These are phyloP conservation scores for Pythium aristosporum DNA, from an alignment of 352 stramenopile species.

Conservation along the genomic window DNA sequence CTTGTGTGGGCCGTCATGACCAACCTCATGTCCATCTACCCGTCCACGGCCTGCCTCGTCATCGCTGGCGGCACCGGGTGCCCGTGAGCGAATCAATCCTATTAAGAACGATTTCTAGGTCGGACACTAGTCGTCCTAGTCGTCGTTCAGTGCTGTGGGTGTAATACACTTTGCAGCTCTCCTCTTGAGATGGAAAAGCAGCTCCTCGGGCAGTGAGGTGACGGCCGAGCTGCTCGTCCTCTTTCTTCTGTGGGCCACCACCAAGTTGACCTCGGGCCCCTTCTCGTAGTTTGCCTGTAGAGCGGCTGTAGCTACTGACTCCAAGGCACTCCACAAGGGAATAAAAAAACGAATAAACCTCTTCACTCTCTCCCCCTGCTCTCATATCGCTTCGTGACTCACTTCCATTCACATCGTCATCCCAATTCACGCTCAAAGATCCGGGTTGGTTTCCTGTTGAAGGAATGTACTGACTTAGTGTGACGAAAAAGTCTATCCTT, in stretches of 20 bases:
- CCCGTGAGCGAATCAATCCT: constrained; percentile 3
- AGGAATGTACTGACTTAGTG: constrained; percentile 10
- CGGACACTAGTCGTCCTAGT: not conserved
- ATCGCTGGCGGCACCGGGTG: constrained; percentile 34
- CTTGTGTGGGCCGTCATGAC: constrained; percentile 35
- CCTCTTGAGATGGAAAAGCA: too few relatives aligned
- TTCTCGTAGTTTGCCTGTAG: too few relatives aligned
- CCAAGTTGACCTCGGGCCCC: too few relatives aligned
- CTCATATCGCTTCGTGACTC: not conserved
- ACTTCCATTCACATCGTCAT: not conserved
- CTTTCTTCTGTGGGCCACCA: too few relatives aligned
- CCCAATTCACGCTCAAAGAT: not conserved
- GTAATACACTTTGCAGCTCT: too few relatives aligned
- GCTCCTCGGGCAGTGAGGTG: too few relatives aligned
- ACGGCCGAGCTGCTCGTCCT: too few relatives aligned
- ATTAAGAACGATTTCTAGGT: not conserved
- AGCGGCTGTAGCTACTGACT: too few relatives aligned
- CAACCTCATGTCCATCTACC: constrained; percentile 39
- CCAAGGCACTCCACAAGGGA: too few relatives aligned
- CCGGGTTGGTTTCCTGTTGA: not conserved
- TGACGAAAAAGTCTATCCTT: constrained; percentile 44
- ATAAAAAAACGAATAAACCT: too few relatives aligned
- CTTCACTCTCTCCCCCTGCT: too few relatives aligned
- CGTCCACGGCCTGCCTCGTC: constrained; percentile 29
- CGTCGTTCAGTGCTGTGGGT: not conserved